Conservation (phyloP, 306 rosid genomes). For the Prunus mongolica region DNA sequence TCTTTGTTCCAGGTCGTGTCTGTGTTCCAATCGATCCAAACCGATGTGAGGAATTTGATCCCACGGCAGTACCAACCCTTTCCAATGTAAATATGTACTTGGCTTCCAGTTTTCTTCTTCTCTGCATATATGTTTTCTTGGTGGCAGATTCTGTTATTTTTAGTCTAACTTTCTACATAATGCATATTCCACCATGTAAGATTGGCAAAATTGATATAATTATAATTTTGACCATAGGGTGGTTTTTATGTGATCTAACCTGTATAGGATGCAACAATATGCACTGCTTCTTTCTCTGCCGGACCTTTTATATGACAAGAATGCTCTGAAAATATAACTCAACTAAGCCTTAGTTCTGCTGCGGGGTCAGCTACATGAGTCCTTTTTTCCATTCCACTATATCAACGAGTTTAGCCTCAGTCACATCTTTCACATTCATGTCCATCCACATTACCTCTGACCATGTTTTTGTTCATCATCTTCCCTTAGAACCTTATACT, state of each 20-base stretch:
- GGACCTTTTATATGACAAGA: not conserved
- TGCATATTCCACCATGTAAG: not conserved
- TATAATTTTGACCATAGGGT: not conserved
- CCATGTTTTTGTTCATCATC: not conserved
- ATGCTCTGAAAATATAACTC: not conserved
- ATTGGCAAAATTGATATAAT: not conserved
- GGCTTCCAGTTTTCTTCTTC: conserved; percentile 5
- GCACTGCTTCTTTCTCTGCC: not conserved
- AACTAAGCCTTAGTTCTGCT: not conserved
- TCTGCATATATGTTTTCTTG: not conserved
- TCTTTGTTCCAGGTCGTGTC: conserved; percentile 57
- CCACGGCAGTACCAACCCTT: conserved; percentile 77
- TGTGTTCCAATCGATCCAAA: conserved; percentile 85
- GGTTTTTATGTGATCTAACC: not conserved
- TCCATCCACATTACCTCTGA: not conserved
- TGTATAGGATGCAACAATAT: not conserved
- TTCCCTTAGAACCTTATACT: not conserved
- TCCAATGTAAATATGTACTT: conserved; percentile 43
- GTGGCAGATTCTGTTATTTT: not conserved
- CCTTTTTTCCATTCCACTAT: not conserved
- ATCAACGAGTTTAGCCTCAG: not conserved
- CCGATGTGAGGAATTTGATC: conserved; percentile 76
- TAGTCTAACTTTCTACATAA: not conserved
- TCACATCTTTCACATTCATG: not conserved
- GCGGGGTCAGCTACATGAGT: not conserved